Base-by-base conservation (phyloP, 2,329 filamentous ascomycete species). In the Elsinoe australis region DNA sequence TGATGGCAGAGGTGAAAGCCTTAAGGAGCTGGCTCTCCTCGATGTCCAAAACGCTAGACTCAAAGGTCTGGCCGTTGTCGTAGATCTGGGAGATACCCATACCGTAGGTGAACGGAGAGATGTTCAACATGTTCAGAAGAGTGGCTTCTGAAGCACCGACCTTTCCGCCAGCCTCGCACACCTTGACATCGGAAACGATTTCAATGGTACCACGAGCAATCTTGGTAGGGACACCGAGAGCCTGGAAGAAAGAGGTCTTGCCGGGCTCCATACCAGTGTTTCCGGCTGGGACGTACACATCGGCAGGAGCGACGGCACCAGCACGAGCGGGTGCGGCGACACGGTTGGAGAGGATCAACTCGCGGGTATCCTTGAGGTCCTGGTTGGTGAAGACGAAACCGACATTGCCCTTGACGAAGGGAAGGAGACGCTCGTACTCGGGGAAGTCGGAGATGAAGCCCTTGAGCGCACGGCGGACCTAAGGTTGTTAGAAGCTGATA, bases 161-260 rank as follows among this genome's bases (percentile, higher is more conserved):
- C 81, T 95, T 96, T 79, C 50, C 77, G 62, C 83, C 82, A 58
- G 87, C 80, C 79, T 95, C 88, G 67, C 96, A 85, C 71, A 98
- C 86, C 86, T 95, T 96, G 64, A 98, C 79, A 69, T 98, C 92
- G 64, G 83, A 78, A 57, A 89, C 95, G 69, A 98, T 98, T 87
- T 98, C 92, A 76, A 98, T 98, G 76, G 92, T 98, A 94, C 92
- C 94, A 94, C 92, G 92, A 70, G 92, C 92, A 76, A 98, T 98
- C 88, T 98, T 98, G 82, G 92, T 98, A 69, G 92, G 92, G 70
- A 98, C 88, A 87, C 90, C 90, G 74, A 98, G 92, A 66, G 92
- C 92, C 84, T 98, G 92, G 89, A 98, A 98, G 88, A 98, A 98
- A 70, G 92, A 96, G 67, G 92, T 98, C 86, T 98, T 98, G 74